Percentiles rank a stretch among this genome's conserved stretches.
These are phyloP conservation scores for Euphorbia schlechtendalii DNA, from an alignment of 441 rosid genomes.

Conservation along the genomic window DNA sequence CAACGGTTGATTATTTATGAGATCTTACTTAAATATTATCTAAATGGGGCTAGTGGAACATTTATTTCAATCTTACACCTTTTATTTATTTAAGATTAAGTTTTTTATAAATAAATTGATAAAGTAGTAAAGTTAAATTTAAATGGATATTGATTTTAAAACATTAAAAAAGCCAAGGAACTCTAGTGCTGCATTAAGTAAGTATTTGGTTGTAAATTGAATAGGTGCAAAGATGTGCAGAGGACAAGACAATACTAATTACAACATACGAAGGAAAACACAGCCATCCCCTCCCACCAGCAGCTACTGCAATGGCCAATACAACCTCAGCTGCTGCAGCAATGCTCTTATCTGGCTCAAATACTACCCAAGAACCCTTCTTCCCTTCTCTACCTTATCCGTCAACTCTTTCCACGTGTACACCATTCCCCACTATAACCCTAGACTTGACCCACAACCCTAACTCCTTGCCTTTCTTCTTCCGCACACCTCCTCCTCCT, in stretches of 20 bases:
- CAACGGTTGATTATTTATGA: too few species aligned
- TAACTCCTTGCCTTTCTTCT: conserved; percentile 27
- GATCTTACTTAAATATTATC: too few species aligned
- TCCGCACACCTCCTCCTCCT: conserved; percentile 25
- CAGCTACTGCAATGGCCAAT: conserved; percentile 73
- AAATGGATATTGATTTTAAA: too few species aligned
- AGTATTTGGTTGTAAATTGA: conserved; percentile 3
- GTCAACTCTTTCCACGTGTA: conserved; percentile 60
- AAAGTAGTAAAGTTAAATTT: too few species aligned
- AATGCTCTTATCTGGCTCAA: conserved; percentile 81
- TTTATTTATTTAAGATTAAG: too few species aligned
- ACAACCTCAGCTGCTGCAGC: conserved; percentile 81
- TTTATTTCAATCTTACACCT: too few species aligned
- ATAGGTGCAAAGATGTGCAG: conserved; percentile 84
- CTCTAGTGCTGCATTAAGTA: too few species aligned
- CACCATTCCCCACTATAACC: conserved; percentile 79
- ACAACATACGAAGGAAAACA: conserved; percentile 94
- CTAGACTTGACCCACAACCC: conserved; percentile 69
- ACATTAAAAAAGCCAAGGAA: too few species aligned
- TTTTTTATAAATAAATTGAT: too few species aligned
- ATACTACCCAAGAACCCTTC: conserved; percentile 25
- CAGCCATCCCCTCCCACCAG: conserved; percentile 81
- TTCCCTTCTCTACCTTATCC: conserved; percentile 40
- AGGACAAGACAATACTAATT: conserved; percentile 62
- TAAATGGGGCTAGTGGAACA: too few species aligned